Base-by-base conservation (phyloP, 1,139 yeast genomes). In the Saccharomycopsis hybrid region DNA sequence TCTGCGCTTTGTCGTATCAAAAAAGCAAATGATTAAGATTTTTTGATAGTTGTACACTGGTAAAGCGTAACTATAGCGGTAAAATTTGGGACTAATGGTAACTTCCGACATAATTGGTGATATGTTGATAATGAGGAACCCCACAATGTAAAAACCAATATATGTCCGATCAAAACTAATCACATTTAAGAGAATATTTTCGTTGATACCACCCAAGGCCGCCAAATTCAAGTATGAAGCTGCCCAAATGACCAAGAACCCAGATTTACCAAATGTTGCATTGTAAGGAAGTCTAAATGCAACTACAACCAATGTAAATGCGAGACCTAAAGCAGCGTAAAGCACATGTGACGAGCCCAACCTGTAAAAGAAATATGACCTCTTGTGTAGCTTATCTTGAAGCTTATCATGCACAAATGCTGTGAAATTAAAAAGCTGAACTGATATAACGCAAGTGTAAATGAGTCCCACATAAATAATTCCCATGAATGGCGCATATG, bases 161-260 rank as follows among this genome's bases (percentile, higher is more conserved):
- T 69, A 48, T 40, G 74, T 72, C 1, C 73, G 73, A 47, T 70
- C 65, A 25, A 65, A 48, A 0, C 73, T 67, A 50, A 72, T 66
- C 11, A 69, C 58, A 28, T 71, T 51, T 46, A 74, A 56, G 0
- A 71, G 69, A 32, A 67, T 59, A 36, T 69, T 67, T 58, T 77
- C 80, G 54, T 74, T 73, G 13, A 74, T 63, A 31, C 77, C 73
- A 33, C 81, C 81, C 46, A 75, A 65, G 0, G 80, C 74, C 1
- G 76, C 65, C 71, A 76, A 72, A 5, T 71, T 63, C 51, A 77
- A 60, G 56, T 60, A 76, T 0, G 71, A 64, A 49, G 71, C 59
- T 58, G 67, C 62, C 81, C 80, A 77, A 44, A 66, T 58, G 4
- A 76, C 77, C 35, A 77, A 66, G 59, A 76, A 77, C 0, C 89